A percentile compares a stretch with the other conserved stretches of the same genome.
These are phyloP conservation scores for Cyberlindnera euphorbiae DNA, from an alignment of 805 yeast species.

Conservation along the genomic window DNA sequence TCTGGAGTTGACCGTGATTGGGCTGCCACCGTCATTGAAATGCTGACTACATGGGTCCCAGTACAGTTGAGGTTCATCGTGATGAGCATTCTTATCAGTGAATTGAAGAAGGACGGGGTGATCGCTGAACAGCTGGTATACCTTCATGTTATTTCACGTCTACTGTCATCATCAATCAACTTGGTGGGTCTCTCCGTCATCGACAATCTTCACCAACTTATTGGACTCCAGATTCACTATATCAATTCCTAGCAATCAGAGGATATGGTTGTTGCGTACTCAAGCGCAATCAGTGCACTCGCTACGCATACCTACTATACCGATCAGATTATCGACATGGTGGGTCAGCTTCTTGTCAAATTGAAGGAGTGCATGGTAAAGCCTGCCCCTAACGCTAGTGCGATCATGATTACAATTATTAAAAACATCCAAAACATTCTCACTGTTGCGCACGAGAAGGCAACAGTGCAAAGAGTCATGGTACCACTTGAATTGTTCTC, in stretches of 20 bases:
- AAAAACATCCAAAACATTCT: constrained; percentile 18
- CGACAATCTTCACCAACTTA: constrained; percentile 62
- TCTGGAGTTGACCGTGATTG: constrained; percentile 37
- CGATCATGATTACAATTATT: constrained; percentile 11
- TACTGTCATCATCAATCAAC: constrained; percentile 73
- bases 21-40: constrained; percentile 54
- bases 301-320: constrained; percentile 78
- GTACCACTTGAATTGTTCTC: constrained; percentile 24
- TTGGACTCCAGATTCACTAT: constrained; percentile 40
- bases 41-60: constrained; percentile 73
- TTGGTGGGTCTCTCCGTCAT: constrained; percentile 84
- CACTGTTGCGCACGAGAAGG: constrained; percentile 13
- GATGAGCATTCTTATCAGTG: constrained; percentile 42
- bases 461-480: constrained; percentile 20
- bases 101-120: constrained; percentile 22
- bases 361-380: constrained; percentile 25
- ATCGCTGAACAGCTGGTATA: constrained; percentile 27
- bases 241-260: constrained; percentile 19
- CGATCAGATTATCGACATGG: constrained; percentile 81
- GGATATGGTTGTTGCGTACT: constrained; percentile 39
- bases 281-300: constrained; percentile 60
- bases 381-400: neutral
- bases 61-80: constrained; percentile 71
- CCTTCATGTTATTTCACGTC: constrained; percentile 45
- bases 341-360: constrained; percentile 56